Evolutionary conservation across 495 filamentous ascomycete genomes (phyloP).

Genomic region (Neurospora intermedia): DNA sequence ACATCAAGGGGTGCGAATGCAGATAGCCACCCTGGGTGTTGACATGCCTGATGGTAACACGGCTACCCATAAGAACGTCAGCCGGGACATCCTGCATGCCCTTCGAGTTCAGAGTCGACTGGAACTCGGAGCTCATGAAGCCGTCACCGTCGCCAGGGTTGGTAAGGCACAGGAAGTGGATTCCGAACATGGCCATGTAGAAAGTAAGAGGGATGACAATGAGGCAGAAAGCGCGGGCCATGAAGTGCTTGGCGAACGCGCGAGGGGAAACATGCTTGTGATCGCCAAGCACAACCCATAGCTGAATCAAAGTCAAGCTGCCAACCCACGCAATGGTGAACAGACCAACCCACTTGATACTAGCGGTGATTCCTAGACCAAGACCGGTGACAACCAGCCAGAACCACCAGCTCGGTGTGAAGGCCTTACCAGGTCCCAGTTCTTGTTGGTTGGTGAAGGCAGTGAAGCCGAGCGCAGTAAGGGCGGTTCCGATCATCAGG

Average conservation of each 20-base stretch:
- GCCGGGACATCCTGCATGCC: conserved; percentile 89
- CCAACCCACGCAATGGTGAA: conserved; percentile 99
- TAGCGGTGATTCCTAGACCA: conserved; percentile 79
- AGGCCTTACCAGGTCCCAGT: conserved; percentile 76
- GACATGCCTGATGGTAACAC: conserved; percentile 75
- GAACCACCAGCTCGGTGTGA: conserved; percentile 90
- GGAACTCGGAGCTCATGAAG: conserved; percentile 99
- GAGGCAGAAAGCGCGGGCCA: conserved; percentile 82
- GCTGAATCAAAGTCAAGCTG: conserved; percentile 75
- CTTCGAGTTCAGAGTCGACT: conserved; percentile 93
- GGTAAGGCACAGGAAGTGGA: conserved; percentile 84
- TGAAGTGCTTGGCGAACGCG: conserved; percentile 88
- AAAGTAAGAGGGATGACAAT: conserved; percentile 83
- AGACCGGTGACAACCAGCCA: conserved; percentile 85
- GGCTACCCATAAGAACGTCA: conserved; percentile 81
- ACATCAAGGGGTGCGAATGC: conserved; percentile 95
- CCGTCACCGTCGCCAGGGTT: conserved; percentile 97
- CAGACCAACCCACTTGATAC: conserved; percentile 97
- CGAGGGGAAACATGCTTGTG: conserved; percentile 70
- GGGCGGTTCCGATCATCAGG: conserved; percentile 82
- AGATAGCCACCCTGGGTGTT: conserved; percentile 98
- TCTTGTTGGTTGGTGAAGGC: conserved; percentile 97
- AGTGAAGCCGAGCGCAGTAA: conserved; percentile 82
- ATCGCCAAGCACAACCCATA: conserved; percentile 92
- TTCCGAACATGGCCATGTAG: conserved; percentile 91